Base-by-base conservation (phyloP, 768 basidiomycete species). In the Auricularia sp. region DNA sequence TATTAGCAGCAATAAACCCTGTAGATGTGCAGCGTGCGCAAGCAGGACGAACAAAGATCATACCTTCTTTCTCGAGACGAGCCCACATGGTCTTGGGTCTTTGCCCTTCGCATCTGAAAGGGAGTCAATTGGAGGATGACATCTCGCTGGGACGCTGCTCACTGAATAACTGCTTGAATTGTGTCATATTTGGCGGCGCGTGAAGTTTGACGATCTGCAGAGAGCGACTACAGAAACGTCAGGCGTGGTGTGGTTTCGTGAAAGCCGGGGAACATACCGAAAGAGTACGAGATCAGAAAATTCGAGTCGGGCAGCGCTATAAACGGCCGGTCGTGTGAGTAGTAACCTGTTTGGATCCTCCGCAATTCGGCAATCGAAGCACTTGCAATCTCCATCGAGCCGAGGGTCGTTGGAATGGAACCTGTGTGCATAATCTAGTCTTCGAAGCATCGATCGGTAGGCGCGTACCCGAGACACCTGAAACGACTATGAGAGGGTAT, bases 351-450 rank as follows among this genome's bases (percentile, higher is more conserved):
- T 80, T 74, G 68, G 67, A 47, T 89, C 88, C 13, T 79, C 81
- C 61, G 79, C 82, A 58, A 89, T 78, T 39, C 89, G 85, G 73
- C 91, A 93, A 68, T 89, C 85, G 73, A 92, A 88, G 75, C 90
- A 93, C 35, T 81, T 70, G 67, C 90, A 92, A 65, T 79, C 76
- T 0, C 72, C 64, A 2, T 88, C 89, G 54, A 92, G 76, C 13
- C 85, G 82, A 33, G 71, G 67, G 68, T 90, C 90, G 29, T 79
- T 71, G 3, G 73, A 73, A 4, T 92, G 88, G 73, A 83, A 92
- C 35, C 88, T 89, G 65, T 5, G 35, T 7, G 21, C 8, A 45
- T 35, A 7, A 66, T 29, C 29, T 63, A 44, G 24, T 45, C 44
- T 24, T 13, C 5, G n/a, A 24, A 37, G 56, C 56, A 16, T 18